Base-by-base conservation (phyloP, 2,329 filamentous ascomycete genomes). In the Scedosporium aurantiacum region DNA sequence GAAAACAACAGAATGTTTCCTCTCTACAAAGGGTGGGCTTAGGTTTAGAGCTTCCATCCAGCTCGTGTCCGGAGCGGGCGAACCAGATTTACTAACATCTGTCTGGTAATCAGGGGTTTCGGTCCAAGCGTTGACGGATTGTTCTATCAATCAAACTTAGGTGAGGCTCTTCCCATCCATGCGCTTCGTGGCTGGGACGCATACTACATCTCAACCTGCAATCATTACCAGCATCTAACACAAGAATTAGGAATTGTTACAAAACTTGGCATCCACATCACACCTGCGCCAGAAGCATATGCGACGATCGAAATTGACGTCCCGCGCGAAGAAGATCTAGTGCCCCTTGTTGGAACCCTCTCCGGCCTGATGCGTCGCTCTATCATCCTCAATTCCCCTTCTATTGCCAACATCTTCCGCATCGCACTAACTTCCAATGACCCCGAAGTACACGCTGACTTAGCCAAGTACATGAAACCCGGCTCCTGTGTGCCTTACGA, bases 321-420 rank as follows among this genome's bases (percentile, higher is more conserved):
- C 8, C 56, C 18, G 16, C n/a, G 21, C 5, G 62, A 64, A 47
- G 54, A 66, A 3, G 69, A 70, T 56, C 64, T 70, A 2, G 62
- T 65, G 16, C 64, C 64, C n/a, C 68, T 69, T 18, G 65, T 70
- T n/a, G 68, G 68, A 52, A 66, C 64, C 58, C 67, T 70, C 27
- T 61, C 66, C 6, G 64, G 66, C 6, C 60, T 65, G 4, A 61
- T 64, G 58, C 64, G 60, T 18, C 60, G 60, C 5, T 50, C 60
- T 6, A 62, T 76, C 2, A 63, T 78, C 16, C 73, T 73, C 41
- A 77, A 77, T 56, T 73, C 75, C 0, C 74, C 75, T 0, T 73
- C 73, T 3, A 66, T 76, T 14, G 67, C 73, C 0, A 71, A 74
- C 62, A 59, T 66, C 66, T n/a, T 71, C 66, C 40, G 64, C 18